Evolutionary conservation across 2,329 filamentous ascomycete genomes (phyloP), one percentile per base, ranked within the genome.

Genomic region (Amylocarpus encephaloides): DNA sequence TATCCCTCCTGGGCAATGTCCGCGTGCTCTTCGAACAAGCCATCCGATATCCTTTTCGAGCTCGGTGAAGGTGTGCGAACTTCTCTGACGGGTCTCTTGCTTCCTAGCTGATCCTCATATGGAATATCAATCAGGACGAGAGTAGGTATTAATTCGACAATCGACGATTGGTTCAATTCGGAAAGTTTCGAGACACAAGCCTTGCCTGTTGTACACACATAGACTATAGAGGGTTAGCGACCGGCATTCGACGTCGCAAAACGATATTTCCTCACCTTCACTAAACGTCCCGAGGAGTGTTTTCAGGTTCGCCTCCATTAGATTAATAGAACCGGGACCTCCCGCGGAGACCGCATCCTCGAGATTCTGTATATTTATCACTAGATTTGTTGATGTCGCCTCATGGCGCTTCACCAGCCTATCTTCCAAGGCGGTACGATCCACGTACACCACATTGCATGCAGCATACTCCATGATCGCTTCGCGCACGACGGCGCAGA

Each of bases 41-140:
- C 56, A 67, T 74, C 57, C 68, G 69, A 26, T 65, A 68, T 56
- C 64, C 55, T 62, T 58, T 48, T 66, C 54, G 58, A 64, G 43
- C 46, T 65, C 32, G 51, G 66, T 43, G 58, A 67, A 49, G 64
- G 64, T 0, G 62, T 63, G 34, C 63, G 62, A 19, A 61, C 51
- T 16, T 64, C 62, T 32, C 63, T 54, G 16, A 67, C 66, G 9
- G 67, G 58, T 46, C 58, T 55, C 34, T 59, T 57, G 30, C 51
- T 47, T 52, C 30, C 36, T 26, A 58, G 64, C 62, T 57, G 68
- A 60, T 62, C 71, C 63, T 66, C 70, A 59, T 60, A 69, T 15
- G 72, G 71, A 33, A 79, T 71, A 61, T 78, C 75, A 58, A 79
- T 71, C 40, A 80, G 71, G 16, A 77, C 76, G 44, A 81, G 71